Evolutionary conservation across 768 basidiomycete species (phyloP), one percentile per base, ranked within the genome.

Genomic region (Hericium coralloides): DNA sequence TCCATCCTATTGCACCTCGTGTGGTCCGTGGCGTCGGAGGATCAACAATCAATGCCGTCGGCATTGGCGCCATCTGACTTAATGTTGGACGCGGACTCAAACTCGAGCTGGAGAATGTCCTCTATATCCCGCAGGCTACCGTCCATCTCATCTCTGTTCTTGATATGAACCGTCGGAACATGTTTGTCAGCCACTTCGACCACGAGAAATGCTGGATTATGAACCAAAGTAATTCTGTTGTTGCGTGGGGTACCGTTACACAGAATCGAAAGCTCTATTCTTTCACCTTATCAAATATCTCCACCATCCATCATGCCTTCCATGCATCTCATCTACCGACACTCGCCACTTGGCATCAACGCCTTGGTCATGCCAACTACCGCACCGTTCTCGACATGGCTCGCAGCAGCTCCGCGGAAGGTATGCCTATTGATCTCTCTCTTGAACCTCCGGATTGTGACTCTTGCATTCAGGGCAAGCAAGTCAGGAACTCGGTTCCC

Each of bases 1-100:
- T 72, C 2, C 45, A 4, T 1, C 58, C 68, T 9, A 69, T 71
- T 18, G 4, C 59, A 0, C 55, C 67, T 12, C 49, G 64, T 6
- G 31, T 53, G 1, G 60, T 73, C 2, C 64, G 64, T 15, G 69
- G 72, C 2, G 57, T 71, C 5, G 66, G 69, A 5, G 65, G 68
- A 1, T 66, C 66, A 0, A 57, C 53, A 12, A 65, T 72, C n/a
- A 48, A 52, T 0, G 67, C 69, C 2, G 41, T 60, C 5, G 68
- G 66, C 0, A 61, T 69, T 8, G 68, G 72, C 0, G 59, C 59
- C 0, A 66, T 74, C 2, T n/a, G 48, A 0, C 57, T 72, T 0
- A 12, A 25, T 1, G n/a, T 69, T 20, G 63, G 55, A 0, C 15
- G 49, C 3, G 67, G 60, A 0, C 50, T 38, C 3, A 38, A 49